Percentiles rank a stretch among this genome's conserved stretches.
Conservation (phyloP, 139 green algal species). For the Diplosphaera chodatii region DNA sequence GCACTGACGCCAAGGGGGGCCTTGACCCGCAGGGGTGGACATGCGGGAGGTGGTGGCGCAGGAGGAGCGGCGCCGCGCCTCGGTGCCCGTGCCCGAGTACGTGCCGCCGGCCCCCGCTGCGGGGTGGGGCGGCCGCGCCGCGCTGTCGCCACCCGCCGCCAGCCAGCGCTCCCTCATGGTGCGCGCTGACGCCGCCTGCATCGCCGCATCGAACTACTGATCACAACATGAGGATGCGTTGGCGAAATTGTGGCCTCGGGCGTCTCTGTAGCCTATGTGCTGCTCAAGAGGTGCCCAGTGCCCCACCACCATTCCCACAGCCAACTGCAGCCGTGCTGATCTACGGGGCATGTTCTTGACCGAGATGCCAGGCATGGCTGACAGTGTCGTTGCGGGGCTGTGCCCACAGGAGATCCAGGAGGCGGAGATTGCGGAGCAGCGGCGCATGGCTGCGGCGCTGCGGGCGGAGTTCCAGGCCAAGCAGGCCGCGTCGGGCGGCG, state of each 20-base stretch:
- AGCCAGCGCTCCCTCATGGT: background rate
- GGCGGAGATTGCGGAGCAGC: slow-evolving; percentile 24
- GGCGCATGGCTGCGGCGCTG: slow-evolving; percentile 6
- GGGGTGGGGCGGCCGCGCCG: background rate
- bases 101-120: background rate
- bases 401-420: slow-evolving; percentile 42
- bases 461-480: slow-evolving; percentile 1
- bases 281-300: too few relatives aligned
- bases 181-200: too few relatives aligned
- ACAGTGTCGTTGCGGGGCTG: too few relatives aligned
- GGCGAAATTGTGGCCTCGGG: too few relatives aligned
- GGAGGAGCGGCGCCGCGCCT: background rate
- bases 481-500: slow-evolving; percentile 7
- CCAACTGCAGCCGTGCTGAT: too few relatives aligned
- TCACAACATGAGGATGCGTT: too few relatives aligned
- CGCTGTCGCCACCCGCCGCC: background rate
- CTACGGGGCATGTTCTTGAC: too few relatives aligned
- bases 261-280: too few relatives aligned
- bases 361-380: background rate
- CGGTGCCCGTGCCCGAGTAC: background rate
- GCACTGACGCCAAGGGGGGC: background rate
- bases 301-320: too few relatives aligned
- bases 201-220: too few relatives aligned
- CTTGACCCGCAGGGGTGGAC: background rate
- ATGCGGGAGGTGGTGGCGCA: slow-evolving; percentile 3